Evolutionary conservation across 352 stramenopile genomes (phyloP), one percentile per base, ranked within the genome.

Genomic region (Halophytophthora batemanensis): DNA sequence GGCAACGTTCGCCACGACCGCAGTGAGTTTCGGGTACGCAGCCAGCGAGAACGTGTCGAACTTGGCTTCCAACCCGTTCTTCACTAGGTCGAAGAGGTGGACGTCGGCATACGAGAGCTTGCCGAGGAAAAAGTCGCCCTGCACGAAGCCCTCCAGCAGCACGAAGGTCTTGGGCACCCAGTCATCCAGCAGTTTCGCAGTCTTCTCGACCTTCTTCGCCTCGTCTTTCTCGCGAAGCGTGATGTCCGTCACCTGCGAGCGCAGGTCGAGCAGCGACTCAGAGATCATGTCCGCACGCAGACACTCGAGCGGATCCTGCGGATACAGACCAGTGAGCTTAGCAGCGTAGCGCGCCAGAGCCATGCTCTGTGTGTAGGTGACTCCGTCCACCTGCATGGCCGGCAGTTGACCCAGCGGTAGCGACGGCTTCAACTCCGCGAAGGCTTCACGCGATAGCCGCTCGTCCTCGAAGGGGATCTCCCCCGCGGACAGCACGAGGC

Each of bases 391-490:
- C 7, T 82, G 42, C 10, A 90, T 48, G 14, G 71, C 57, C 1
- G 74, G 74, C 7, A 90, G 36, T 38, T 87, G 73, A 17, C 72
- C 71, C 12, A 86, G 54, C 2, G 77, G 76, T 1, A 89, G 55
- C 41, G 43, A 61, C 10, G 70, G 52, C 54, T 92, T 93, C 22
- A 87, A 45, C 23, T 46, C 64, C 8, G 40, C 19, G 43, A 89
- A 89, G 12, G 76, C 56, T 5, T 56, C 54, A 38, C 61, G 56
- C 14, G 49, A 28, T 38, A 92, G 51, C n/a, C 77, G 74, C 33
- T 77, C 46, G 61, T 95, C 81, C 19, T 74, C 64, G 44, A 91
- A 93, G 1, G 56, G 34, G 17, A 93, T 53, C 36, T 66, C 72
- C n/a, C 79, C 79, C n/a, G 66, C 63, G 17, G 58, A 50, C 39